Base-by-base conservation (phyloP, 2,329 filamentous ascomycete species). In the Gyromitra esculenta region DNA sequence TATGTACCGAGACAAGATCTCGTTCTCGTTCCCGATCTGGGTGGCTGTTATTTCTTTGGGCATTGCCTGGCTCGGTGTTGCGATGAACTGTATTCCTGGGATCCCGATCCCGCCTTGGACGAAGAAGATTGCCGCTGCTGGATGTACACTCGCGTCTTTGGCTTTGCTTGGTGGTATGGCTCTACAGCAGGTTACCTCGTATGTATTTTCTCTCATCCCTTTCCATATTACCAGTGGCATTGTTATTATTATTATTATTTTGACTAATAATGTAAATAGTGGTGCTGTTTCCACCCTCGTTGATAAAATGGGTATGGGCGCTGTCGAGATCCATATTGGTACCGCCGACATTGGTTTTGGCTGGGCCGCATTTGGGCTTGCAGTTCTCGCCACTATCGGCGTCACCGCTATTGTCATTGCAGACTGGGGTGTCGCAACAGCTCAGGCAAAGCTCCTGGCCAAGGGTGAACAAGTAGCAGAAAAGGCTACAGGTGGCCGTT, bases 1-100 rank as follows among this genome's bases (percentile, higher is more conserved):
- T n/a, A 77, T 80, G 59, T 81, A 80, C 73, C 79, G 79, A 18
- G 67, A 77, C 56, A 80, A 80, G 64, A 79, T 81, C 25, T 76
- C 76, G 0, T 81, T 80, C 71, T 62, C 78, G 8, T 64, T 79
- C 9, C 80, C 80, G 9, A 71, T 80, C 60, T 81, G 80, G 80
- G 68, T 80, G 1, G 63, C 79, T n/a, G 73, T 79, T 11, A 50
- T 77, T 18, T 73, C 72, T 31, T 56, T 80, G 50, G 77, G 65
- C 1, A 15, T 80, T 15, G 79, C 78, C 0, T 81, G 77, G 78
- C 35, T 81, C 18, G 71, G 70, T 41, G 71, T 80, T 8, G 77
- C 78, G 31, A n/a, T 77, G 25, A 79, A 80, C 64, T 76, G 76
- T 35, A 69, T 81, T 37, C 80, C 80, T 8, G 62, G 75, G 15